These are phyloP conservation scores for Aureobasidium musti DNA, from an alignment of 2,329 filamentous ascomycete species.

Conservation along the genomic window DNA sequence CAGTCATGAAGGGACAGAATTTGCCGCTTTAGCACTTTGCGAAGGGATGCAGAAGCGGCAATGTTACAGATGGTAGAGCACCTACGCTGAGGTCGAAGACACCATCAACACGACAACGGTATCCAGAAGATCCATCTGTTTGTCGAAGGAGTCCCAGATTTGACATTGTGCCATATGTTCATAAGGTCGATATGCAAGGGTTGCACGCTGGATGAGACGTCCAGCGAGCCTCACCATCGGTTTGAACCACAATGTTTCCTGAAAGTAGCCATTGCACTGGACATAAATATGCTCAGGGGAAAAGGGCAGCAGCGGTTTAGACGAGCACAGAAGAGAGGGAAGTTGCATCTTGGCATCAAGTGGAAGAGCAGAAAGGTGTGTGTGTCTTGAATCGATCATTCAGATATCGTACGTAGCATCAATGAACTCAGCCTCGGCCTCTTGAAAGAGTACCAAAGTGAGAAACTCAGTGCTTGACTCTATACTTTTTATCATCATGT, in stretches of 20 bases:
- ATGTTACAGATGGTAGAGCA: not conserved
- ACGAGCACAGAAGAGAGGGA: not conserved
- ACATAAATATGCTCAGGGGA: not conserved
- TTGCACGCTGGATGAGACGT: not conserved
- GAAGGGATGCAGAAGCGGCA: too few relatives aligned
- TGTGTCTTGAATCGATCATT: not conserved
- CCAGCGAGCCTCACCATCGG: too few relatives aligned
- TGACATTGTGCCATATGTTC: too few relatives aligned
- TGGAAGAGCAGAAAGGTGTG: not conserved
- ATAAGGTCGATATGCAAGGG: not conserved
- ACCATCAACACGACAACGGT: not conserved
- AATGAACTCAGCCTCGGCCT: conserved; percentile 7
- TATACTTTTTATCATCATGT: conserved; percentile 26
- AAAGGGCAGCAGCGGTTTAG: not conserved
- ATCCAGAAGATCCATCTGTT: not conserved
- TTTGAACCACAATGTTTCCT: not conserved
- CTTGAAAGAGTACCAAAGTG: conserved; percentile 16
- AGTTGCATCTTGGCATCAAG: too few relatives aligned
- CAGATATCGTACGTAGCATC: conserved; percentile 25
- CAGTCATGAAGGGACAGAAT: too few relatives aligned
- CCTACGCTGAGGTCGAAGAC: not conserved
- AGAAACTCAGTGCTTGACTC: conserved; percentile 19
- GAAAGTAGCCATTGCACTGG: not conserved
- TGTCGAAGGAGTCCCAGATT: too few relatives aligned
- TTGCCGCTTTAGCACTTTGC: too few relatives aligned